Base-by-base conservation (phyloP, 352 stramenopile species). In the Pythium folliculosum region DNA sequence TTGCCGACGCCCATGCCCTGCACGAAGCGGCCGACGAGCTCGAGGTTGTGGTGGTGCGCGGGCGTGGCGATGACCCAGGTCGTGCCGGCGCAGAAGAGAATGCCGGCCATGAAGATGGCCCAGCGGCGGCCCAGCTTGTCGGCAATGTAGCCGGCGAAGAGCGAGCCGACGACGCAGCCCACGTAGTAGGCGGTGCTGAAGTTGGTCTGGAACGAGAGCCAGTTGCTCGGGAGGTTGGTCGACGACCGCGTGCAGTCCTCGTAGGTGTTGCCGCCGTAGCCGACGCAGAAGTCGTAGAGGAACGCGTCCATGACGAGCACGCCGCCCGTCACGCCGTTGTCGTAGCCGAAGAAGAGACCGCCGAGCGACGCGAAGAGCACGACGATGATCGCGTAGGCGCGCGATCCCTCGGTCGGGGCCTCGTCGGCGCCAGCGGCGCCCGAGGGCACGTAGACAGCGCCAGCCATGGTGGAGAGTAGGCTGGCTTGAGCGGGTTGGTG, bases 321-420 rank as follows among this genome's bases (percentile, higher is more conserved):
- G 53, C 62, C 72, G 32, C 73, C 69, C 1, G 73, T 83, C 23
- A 81, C 73, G n/a, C 76, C 78, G 23, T 78, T 66, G 65, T 77
- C 76, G 48, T 82, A 86, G 54, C 78, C 78, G 48, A 86, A 80
- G 67, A 82, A 81, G 27, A 82, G 69, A 14, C 77, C 77, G 27
- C 77, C 77, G 13, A 84, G 67, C 48, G 77, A 82, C 23, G 71
- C 72, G 27, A 77, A 81, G 44, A 80, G 44, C 37, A 71, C 74
- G 48, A 74, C 75, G 51, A 78, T 57, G 48, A 80, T 73, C 19
- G 72, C 77, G 53, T 79, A 77, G 10, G 37, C 37, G 37, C 37
- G 37, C 37, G 37, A 43, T 9, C 50, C 54, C 25, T 70, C 56
- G 10, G 56, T 53, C 21, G 35, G 19, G 19, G 37, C 38, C 49